These are phyloP conservation scores for Rhododendron vialii DNA, from an alignment of 148 eudicot genomes.

Conservation along the genomic window DNA sequence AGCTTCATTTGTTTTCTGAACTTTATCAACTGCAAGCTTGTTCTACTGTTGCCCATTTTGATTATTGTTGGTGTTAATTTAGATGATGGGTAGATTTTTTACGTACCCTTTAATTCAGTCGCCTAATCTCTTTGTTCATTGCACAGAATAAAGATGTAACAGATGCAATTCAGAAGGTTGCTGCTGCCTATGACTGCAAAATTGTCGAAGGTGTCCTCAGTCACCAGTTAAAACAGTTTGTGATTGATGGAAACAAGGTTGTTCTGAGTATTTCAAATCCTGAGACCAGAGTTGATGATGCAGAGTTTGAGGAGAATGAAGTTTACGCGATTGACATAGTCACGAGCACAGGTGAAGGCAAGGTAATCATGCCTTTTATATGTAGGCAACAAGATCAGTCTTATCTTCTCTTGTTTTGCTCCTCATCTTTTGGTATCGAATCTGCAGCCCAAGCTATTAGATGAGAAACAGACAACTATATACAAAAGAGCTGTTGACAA, in stretches of 20 bases:
- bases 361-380: conserved; percentile 23
- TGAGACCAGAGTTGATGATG: conserved; percentile 58
- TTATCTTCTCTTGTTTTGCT: background rate
- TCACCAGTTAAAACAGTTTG: conserved; percentile 67
- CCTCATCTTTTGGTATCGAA: background rate
- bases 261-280: conserved; percentile 45
- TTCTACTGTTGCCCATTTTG: background rate
- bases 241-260: conserved; percentile 66
- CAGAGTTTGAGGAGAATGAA: conserved; percentile 68
- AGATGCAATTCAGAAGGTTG: conserved; percentile 66
- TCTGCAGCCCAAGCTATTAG: conserved; percentile 82
- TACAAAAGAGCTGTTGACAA: conserved; percentile 89
- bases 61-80: background rate
- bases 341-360: conserved; percentile 63
- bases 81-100: background rate
- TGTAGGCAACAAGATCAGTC: background rate
- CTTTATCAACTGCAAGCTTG: background rate
- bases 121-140: background rate
- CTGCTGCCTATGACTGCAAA: conserved; percentile 64
- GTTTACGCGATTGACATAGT: conserved; percentile 56
- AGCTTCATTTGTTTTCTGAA: background rate
- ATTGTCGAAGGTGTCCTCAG: conserved; percentile 79
- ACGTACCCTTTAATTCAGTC: background rate
- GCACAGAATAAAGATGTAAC: conserved; percentile 63
- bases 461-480: conserved; percentile 83